Evolutionary conservation across 1,284 basidiomycete species (phyloP).

Genomic region (Phellopilus nigrolimitatus): DNA sequence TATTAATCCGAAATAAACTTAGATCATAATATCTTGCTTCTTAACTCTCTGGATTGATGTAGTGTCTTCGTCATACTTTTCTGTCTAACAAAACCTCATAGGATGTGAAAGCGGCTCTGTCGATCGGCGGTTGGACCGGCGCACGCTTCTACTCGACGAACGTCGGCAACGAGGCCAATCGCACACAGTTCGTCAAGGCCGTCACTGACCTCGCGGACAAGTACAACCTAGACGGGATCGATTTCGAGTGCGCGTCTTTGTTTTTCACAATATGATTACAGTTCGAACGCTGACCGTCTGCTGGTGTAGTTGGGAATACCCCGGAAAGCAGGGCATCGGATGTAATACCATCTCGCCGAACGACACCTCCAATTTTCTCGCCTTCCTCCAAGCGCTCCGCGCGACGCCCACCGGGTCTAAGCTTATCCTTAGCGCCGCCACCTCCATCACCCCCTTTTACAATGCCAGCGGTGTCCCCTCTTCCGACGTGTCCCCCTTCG

Average conservation of each 20-base stretch:
- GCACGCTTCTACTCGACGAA: constrained; percentile 73
- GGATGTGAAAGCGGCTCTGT: constrained; percentile 67
- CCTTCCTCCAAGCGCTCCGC: constrained; percentile 73
- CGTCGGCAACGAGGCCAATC: constrained; percentile 54
- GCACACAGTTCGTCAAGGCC: constrained; percentile 64
- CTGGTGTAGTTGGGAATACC: constrained; percentile 81
- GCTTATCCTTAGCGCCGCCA: constrained; percentile 72
- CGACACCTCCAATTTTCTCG: constrained; percentile 71
- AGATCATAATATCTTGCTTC: no score
- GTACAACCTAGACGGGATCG: constrained; percentile 78
- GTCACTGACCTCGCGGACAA: constrained; percentile 54
- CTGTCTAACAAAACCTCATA: no score
- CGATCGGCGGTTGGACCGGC: constrained; percentile 87
- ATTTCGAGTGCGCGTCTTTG: constrained; percentile 86
- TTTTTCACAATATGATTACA: constrained; percentile 16
- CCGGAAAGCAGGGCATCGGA: constrained; percentile 61
- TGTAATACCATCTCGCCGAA: constrained; percentile 61
- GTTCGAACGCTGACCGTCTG: not conserved
- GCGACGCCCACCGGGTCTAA: constrained; percentile 48
- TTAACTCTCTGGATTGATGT: no score
- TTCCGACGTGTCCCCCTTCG: constrained; percentile 64
- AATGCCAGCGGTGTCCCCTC: constrained; percentile 53
- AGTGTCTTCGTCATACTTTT: no score
- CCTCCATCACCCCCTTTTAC: constrained; percentile 63
- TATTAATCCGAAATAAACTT: no score